phyloP scores from a whole-genome alignment of 805 yeast species.

The Myxozyma vanderwaltii region DNA sequence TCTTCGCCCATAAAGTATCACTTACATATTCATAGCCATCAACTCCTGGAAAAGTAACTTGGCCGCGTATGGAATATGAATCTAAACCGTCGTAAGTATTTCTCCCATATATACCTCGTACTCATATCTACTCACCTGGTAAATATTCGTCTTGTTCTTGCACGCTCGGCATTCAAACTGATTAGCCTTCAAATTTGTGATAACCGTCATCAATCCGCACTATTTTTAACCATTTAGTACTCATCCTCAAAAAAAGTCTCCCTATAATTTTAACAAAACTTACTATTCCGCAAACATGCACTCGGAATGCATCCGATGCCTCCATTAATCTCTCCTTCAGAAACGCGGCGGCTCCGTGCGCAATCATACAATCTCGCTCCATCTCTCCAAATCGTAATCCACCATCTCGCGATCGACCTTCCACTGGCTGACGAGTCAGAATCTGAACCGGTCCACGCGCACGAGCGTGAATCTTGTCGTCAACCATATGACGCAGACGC shows the following conservation, averaged over 20 bases:
- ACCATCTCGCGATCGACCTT: constrained; percentile 99
- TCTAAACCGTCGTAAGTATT: background rate
- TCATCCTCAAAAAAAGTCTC: too few species aligned
- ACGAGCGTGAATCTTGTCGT: constrained; percentile 97
- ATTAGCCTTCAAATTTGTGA: constrained; percentile 95
- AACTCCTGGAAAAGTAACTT: constrained; percentile 96
- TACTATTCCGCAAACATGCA: constrained; percentile 88
- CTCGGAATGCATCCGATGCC: constrained; percentile 98
- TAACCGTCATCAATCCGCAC: constrained; percentile 97
- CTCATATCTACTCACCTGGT: constrained; percentile 53
- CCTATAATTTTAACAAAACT: background rate
- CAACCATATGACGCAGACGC: constrained; percentile 98
- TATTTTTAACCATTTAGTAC: too few species aligned
- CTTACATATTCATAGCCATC: constrained; percentile 93
- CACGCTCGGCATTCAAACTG: constrained; percentile 99
- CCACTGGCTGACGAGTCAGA: constrained; percentile 96
- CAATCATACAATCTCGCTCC: constrained; percentile 99
- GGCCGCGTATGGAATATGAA: constrained; percentile 96
- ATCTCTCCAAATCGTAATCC: constrained; percentile 99
- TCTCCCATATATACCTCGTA: background rate
- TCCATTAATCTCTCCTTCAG: constrained; percentile 97
- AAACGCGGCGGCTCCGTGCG: constrained; percentile 99
- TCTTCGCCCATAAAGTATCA: background rate
- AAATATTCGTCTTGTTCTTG: constrained; percentile 96
- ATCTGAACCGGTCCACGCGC: constrained; percentile 99